These are phyloP conservation scores for Auriscalpium vulgare DNA, from an alignment of 768 basidiomycete genomes.

Conservation along the genomic window DNA sequence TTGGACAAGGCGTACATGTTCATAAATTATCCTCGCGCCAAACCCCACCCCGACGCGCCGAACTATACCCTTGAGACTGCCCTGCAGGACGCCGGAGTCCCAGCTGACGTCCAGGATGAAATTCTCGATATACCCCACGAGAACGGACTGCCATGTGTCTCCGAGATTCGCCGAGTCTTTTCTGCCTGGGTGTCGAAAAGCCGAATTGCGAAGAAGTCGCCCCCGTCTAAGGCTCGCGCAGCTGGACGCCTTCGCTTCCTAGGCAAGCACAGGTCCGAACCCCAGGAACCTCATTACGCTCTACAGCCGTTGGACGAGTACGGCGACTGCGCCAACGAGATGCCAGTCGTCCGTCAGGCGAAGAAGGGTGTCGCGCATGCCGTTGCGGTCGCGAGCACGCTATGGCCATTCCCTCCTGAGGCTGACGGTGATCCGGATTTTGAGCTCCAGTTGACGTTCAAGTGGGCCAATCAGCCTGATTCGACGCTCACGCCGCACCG, in stretches of 20 bases:
- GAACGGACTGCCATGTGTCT: not conserved
- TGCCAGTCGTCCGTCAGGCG: not conserved
- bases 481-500: not conserved
- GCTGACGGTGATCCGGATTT: not conserved
- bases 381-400: not conserved
- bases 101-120: not conserved
- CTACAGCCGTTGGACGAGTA: not conserved
- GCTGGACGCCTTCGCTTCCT: not conserved
- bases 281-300: not conserved
- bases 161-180: not conserved
- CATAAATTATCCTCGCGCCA: not conserved
- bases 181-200: not conserved
- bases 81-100: not conserved
- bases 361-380: not conserved
- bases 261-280: not conserved
- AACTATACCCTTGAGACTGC: not conserved
- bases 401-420: not conserved
- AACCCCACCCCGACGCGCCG: not conserved
- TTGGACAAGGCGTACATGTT: not conserved
- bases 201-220: not conserved
- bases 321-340: not conserved
- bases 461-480: not conserved
- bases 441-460: not conserved
- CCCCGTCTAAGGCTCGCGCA: not conserved
- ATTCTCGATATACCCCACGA: not conserved